Evolutionary conservation across 495 filamentous ascomycete species (phyloP), one percentile per base, ranked within the genome.

Genomic region (Penicillium ochrochloron): DNA sequence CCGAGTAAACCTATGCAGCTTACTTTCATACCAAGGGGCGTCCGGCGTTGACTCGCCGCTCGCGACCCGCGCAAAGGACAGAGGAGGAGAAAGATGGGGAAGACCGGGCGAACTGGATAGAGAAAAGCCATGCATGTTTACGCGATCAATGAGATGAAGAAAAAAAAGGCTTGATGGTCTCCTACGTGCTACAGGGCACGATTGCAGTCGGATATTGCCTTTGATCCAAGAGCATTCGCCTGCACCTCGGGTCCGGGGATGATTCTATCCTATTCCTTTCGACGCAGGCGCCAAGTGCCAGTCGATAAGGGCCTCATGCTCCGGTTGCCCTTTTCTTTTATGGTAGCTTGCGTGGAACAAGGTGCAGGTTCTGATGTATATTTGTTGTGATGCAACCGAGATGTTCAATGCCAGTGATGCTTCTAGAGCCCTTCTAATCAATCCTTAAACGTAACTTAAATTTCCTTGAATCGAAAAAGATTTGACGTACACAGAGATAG

Each of bases 121-220:
- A 72, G 77, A 80, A 80, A 77, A 75, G 5, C 70, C 71, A 74
- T 75, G 73, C 70, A 73, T 71, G 70, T 70, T 75, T 77, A 74
- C 69, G 75, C 70, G 76, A 76, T 70, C 75, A 70, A 77, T 72
- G 76, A 76, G 66, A 58, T 21, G 56, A 58, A 41, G 39, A 44
- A 75, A 68, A 64, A 71, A 39, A 66, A 68, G 75, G 61, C 63
- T 71, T 60, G 62, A 74, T 70, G 75, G 70, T 74, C 17, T 75
- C 68, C 64, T 66, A 70, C 72, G 69, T 72, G 73, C 70, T 70
- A 51, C 61, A 64, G 65, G 66, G 67, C 63, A 68, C 62, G 66
- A 73, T 73, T 72, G 66, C 66, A 72, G 69, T 70, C 69, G 74
- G 67, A 72, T 69, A 51, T 66, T 61, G 65, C 69, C 62, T 68